Conservation (phyloP, 2,329 filamentous ascomycete genomes). For the Beauveria sp. region DNA sequence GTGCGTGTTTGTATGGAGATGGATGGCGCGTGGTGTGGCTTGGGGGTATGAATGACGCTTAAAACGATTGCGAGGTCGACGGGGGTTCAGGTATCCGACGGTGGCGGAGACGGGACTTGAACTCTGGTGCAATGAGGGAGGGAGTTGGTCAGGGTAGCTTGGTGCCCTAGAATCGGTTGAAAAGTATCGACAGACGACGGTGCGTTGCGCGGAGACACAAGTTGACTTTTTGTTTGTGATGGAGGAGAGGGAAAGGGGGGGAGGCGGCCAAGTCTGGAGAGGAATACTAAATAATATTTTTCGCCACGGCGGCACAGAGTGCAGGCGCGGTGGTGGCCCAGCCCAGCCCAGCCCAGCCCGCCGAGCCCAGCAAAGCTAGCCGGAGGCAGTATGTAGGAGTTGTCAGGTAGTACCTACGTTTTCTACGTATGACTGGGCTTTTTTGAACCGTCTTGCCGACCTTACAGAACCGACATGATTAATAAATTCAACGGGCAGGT, state of each 20-base stretch:
- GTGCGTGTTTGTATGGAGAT: constrained; percentile 29
- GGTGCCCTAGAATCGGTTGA: constrained; percentile 66
- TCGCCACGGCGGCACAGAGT: constrained; percentile 17
- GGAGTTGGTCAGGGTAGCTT: constrained; percentile 67
- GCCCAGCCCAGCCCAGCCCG: background rate
- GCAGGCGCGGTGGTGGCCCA: constrained; percentile 3
- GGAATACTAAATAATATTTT: constrained; percentile 38
- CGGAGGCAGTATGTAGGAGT: no score
- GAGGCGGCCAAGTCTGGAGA: constrained; percentile 18
- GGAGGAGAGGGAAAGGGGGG: constrained; percentile 25
- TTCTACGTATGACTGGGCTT: no score
- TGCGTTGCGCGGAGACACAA: constrained; percentile 42
- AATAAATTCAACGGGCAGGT: background rate
- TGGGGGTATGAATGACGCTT: constrained; percentile 39
- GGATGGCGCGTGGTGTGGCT: constrained; percentile 35
- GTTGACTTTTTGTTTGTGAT: constrained; percentile 37
- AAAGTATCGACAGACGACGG: constrained; percentile 35
- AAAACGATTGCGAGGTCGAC: constrained; percentile 36
- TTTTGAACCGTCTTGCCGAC: no score
- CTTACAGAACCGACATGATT: no score
- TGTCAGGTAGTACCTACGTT: no score
- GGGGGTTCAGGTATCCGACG: constrained; percentile 24
- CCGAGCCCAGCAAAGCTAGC: background rate
- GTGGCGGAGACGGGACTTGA: constrained; percentile 35
- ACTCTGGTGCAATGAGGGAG: constrained; percentile 65